phyloP scores from a whole-genome alignment of 2,329 filamentous ascomycete genomes.

The Colletotrichum sp. region DNA sequence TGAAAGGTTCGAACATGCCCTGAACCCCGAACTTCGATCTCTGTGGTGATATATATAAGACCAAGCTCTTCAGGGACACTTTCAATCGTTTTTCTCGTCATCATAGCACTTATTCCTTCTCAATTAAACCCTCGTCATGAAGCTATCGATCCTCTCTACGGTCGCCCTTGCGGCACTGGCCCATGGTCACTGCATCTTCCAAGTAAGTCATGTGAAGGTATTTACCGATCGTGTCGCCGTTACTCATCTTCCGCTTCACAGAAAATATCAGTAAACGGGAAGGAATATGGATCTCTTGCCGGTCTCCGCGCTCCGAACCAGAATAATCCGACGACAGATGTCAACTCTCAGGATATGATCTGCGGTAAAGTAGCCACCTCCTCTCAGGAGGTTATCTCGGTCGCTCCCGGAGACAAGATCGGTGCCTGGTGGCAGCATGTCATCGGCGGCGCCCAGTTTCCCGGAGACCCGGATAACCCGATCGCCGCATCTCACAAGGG shows the following conservation, averaged over 20 bases:
- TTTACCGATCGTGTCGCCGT: neutral
- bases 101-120: no score
- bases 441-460: conserved; percentile 56
- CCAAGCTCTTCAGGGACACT: neutral
- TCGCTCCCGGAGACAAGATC: conserved; percentile 55
- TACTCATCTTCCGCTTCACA: neutral
- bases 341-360: conserved; percentile 51
- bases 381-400: conserved; percentile 48
- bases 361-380: conserved; percentile 51
- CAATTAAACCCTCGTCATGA: neutral
- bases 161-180: neutral
- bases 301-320: conserved; percentile 23
- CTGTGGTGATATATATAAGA: neutral
- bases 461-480: conserved; percentile 56
- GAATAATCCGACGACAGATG: conserved; percentile 60
- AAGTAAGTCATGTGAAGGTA: neutral
- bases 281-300: conserved; percentile 14
- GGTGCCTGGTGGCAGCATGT: conserved; percentile 59
- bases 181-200: conserved; percentile 15
- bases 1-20: neutral
- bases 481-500: conserved; percentile 62
- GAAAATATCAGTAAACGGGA: conserved; percentile 19
- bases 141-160: neutral
- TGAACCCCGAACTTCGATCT: neutral
- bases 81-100: neutral